phyloP scores from a whole-genome alignment of 2,329 filamentous ascomycete genomes.

The Penicillium sp. region DNA sequence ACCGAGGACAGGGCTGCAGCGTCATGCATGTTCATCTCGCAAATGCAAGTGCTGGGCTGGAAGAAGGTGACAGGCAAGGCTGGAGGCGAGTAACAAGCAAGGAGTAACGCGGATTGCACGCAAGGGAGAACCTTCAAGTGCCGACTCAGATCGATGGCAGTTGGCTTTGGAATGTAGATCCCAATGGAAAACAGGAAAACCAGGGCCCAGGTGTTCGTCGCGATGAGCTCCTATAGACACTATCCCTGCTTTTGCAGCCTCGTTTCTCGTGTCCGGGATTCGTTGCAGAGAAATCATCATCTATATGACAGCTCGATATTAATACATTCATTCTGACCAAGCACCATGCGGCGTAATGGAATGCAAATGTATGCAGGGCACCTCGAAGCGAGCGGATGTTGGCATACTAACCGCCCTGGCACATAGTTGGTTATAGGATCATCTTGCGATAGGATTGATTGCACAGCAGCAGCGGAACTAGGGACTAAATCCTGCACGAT shows the following conservation, averaged over 20 bases:
- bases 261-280: background rate
- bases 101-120: constrained; percentile 14
- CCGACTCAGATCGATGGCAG: constrained; percentile 15
- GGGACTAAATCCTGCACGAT: constrained; percentile 10
- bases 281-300: background rate
- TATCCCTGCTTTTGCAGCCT: background rate
- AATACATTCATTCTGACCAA: background rate
- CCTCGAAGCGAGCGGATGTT: background rate
- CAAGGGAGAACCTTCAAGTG: constrained; percentile 18
- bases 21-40: constrained; percentile 13
- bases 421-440: background rate
- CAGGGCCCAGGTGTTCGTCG: background rate
- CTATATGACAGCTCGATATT: background rate
- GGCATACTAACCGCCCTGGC: background rate
- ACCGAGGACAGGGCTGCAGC: constrained; percentile 7
- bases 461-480: background rate
- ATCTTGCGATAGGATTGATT: background rate
- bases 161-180: constrained; percentile 24
- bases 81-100: constrained; percentile 16
- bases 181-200: no score
- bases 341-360: background rate
- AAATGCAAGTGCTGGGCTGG: constrained; percentile 15
- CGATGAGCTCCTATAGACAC: background rate
- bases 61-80: constrained; percentile 20
- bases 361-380: background rate